Percentiles rank a stretch among this genome's conserved stretches.
These are phyloP conservation scores for Claviceps quebecensis DNA, from an alignment of 2,329 filamentous ascomycete species.

Conservation along the genomic window DNA sequence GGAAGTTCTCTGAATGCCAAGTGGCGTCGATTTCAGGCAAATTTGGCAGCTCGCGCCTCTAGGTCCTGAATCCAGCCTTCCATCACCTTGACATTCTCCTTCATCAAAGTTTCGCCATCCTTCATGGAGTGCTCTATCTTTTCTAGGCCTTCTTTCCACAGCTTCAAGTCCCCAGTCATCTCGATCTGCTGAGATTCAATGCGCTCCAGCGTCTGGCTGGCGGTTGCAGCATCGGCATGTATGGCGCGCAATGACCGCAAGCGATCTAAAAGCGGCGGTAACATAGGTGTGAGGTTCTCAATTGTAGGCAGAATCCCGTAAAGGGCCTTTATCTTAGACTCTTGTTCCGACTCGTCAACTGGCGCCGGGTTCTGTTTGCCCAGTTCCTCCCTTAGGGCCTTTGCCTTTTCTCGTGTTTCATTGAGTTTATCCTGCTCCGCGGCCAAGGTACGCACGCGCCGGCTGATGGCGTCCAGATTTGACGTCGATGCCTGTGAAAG, in stretches of 20 bases:
- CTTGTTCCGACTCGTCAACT: constrained; percentile 50
- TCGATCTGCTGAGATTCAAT: constrained; percentile 70
- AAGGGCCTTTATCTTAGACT: constrained; percentile 78
- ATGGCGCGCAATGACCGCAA: constrained; percentile 71
- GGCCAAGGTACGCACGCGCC: constrained; percentile 54
- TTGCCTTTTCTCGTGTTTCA: constrained; percentile 48
- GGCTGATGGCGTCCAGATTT: constrained; percentile 57
- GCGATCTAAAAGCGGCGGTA: constrained; percentile 75
- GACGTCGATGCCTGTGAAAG: constrained; percentile 59
- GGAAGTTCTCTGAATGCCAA: background rate
- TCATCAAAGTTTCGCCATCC: constrained; percentile 55
- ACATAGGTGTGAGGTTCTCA: constrained; percentile 67
- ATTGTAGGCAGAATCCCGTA: constrained; percentile 83
- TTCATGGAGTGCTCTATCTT: constrained; percentile 65
- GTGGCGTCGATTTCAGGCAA: constrained; percentile 22
- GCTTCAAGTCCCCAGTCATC: constrained; percentile 69
- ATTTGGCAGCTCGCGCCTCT: constrained; percentile 57
- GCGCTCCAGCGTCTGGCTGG: constrained; percentile 60
- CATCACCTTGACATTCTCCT: constrained; percentile 70
- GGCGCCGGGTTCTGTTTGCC: constrained; percentile 30
- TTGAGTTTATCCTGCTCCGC: constrained; percentile 60
- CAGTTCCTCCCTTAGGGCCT: constrained; percentile 45
- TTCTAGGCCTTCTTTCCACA: constrained; percentile 70
- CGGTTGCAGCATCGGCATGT: constrained; percentile 74
- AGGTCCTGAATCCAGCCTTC: constrained; percentile 80